Evolutionary conservation across 2,329 filamentous ascomycete genomes (phyloP).

Genomic region (Claviceps purpurea): DNA sequence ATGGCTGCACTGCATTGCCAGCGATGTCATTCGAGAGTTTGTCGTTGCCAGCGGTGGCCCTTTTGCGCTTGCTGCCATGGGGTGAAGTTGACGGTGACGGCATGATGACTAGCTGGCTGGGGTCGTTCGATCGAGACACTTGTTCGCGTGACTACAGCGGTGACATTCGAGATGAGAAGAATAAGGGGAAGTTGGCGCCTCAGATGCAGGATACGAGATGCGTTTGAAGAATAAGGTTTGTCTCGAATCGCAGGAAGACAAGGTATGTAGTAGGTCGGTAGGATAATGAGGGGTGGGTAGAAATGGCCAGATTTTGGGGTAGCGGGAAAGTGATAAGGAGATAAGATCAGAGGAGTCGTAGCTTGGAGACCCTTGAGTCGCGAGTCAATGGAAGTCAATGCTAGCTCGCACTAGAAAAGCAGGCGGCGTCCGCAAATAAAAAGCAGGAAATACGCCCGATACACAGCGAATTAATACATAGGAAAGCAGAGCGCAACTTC

Average conservation of each 20-base stretch:
- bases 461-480: background rate
- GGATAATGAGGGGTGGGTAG: constrained; percentile 3
- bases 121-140: background rate
- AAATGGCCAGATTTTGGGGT: background rate
- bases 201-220: background rate
- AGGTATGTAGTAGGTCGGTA: background rate
- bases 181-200: background rate
- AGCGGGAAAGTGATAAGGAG: background rate
- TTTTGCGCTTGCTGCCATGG: constrained; percentile 65
- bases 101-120: constrained; percentile 26
- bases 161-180: background rate
- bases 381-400: background rate
- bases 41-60: constrained; percentile 41
- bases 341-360: background rate
- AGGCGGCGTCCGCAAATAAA: background rate
- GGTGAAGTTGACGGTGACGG: constrained; percentile 44
- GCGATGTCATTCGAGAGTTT: constrained; percentile 29
- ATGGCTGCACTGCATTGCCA: constrained; percentile 49
- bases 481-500: background rate
- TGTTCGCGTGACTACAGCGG: constrained; percentile 1
- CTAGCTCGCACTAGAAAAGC: background rate
- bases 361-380: background rate
- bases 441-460: background rate
- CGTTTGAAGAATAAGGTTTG: background rate
- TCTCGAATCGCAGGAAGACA: background rate